Evolutionary conservation across 352 stramenopile genomes (phyloP).

Genomic region (Pythium myriotylum): DNA sequence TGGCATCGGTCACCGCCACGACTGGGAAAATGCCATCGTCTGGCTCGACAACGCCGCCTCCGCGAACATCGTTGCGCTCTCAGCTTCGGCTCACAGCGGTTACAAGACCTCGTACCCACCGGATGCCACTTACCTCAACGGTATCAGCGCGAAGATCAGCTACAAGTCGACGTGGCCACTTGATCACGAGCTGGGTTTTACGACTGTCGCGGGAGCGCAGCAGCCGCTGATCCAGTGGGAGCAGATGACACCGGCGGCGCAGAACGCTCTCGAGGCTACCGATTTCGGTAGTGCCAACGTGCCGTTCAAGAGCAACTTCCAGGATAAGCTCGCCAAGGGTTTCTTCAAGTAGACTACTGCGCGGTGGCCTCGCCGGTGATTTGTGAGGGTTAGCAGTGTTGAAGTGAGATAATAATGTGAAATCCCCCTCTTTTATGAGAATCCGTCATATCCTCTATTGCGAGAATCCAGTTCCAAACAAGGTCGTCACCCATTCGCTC

Average conservation of each 20-base stretch:
- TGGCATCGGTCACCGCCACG: too few species aligned
- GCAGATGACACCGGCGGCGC: background rate
- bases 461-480: too few species aligned
- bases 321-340: background rate
- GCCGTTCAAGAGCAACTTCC: background rate
- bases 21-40: conserved; percentile 47
- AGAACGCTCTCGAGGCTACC: background rate
- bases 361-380: too few species aligned
- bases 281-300: background rate
- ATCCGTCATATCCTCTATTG: too few species aligned
- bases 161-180: conserved; percentile 15
- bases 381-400: too few species aligned
- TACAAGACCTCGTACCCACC: conserved; percentile 20
- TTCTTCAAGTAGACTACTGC: conserved; percentile 3
- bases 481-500: too few species aligned
- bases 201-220: background rate
- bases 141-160: conserved; percentile 15
- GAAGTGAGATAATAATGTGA: too few species aligned
- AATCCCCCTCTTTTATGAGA: too few species aligned
- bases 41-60: conserved; percentile 21
- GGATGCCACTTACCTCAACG: conserved; percentile 5
- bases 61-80: conserved; percentile 12
- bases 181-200: conserved; percentile 18
- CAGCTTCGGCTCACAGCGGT: conserved; percentile 11
- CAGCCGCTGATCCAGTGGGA: conserved; percentile 5